Conservation (phyloP, 768 basidiomycete genomes). For the Sporobolomyces phaffii region DNA sequence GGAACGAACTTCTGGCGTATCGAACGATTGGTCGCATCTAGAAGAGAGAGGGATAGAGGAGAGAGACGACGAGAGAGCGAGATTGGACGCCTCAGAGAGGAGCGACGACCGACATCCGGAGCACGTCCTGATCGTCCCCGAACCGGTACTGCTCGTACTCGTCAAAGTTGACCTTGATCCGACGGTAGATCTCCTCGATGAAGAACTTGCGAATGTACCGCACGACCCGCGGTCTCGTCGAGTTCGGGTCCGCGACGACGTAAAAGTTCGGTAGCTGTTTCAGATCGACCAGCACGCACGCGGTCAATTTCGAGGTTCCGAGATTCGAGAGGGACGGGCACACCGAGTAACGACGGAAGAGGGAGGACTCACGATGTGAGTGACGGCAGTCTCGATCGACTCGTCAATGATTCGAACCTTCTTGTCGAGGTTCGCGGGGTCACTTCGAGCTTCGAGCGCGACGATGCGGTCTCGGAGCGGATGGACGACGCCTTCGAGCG, state of each 20-base stretch:
- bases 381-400: constrained; percentile 49
- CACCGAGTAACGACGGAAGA: not conserved
- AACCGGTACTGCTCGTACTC: constrained; percentile 21
- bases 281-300: too few relatives aligned
- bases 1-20: too few relatives aligned
- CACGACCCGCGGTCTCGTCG: constrained; percentile 34
- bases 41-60: too few relatives aligned
- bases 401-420: constrained; percentile 50
- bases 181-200: constrained; percentile 61
- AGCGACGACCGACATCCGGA: constrained; percentile 5
- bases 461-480: constrained; percentile 54
- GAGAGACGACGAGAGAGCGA: too few relatives aligned
- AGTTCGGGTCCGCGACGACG: constrained; percentile 49
- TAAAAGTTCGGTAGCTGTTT: constrained; percentile 59
- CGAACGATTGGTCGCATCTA: too few relatives aligned
- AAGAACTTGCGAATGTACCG: constrained; percentile 53
- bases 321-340: too few relatives aligned
- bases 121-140: constrained; percentile 11
- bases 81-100: too few relatives aligned
- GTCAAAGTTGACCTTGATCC: constrained; percentile 46
- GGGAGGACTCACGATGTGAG: constrained; percentile 55
- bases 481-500: constrained; percentile 47
- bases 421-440: constrained; percentile 46
- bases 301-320: too few relatives aligned
- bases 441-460: constrained; percentile 51